Evolutionary conservation across 2,329 filamentous ascomycete species (phyloP).

Genomic region (Exophiala sp.): DNA sequence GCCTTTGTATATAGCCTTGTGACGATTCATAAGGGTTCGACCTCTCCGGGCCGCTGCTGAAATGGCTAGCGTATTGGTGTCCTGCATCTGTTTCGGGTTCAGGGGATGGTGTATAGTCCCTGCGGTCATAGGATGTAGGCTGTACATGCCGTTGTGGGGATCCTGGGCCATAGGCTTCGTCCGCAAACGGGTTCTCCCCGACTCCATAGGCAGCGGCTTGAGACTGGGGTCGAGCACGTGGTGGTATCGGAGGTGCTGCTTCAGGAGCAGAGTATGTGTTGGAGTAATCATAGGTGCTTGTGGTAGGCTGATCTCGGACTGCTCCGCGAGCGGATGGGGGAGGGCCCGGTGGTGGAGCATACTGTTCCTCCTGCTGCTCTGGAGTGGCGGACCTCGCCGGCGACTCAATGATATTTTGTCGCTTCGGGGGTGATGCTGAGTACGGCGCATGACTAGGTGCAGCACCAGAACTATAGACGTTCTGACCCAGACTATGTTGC

Average conservation of each 20-base stretch:
- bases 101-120: slow-evolving; percentile 15
- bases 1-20: slow-evolving; percentile 18
- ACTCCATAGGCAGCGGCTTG: slow-evolving; percentile 20
- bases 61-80: slow-evolving; percentile 9
- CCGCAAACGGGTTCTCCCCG: slow-evolving; percentile 27
- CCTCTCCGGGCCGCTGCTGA: slow-evolving; percentile 11
- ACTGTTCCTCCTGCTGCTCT: slow-evolving; percentile 14
- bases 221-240: slow-evolving; percentile 15
- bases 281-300: slow-evolving; percentile 15
- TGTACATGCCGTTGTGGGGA: slow-evolving; percentile 7
- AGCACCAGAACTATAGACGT: slow-evolving; percentile 16
- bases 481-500: slow-evolving; percentile 21
- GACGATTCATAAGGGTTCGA: slow-evolving; percentile 19
- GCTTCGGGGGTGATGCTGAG: slow-evolving; percentile 18
- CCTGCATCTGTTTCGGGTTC: slow-evolving; percentile 11
- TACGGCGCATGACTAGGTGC: slow-evolving; percentile 8
- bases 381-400: slow-evolving; percentile 17
- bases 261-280: slow-evolving; percentile 23
- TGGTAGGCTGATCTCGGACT: slow-evolving; percentile 4
- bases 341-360: slow-evolving; percentile 21
- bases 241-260: slow-evolving; percentile 12
- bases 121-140: slow-evolving; percentile 18
- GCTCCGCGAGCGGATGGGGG: slow-evolving; percentile 14
- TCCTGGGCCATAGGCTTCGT: slow-evolving; percentile 21
- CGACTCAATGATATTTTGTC: slow-evolving; percentile 14